Base-by-base conservation (phyloP, 306 rosid species). In the Medicago arabica region DNA sequence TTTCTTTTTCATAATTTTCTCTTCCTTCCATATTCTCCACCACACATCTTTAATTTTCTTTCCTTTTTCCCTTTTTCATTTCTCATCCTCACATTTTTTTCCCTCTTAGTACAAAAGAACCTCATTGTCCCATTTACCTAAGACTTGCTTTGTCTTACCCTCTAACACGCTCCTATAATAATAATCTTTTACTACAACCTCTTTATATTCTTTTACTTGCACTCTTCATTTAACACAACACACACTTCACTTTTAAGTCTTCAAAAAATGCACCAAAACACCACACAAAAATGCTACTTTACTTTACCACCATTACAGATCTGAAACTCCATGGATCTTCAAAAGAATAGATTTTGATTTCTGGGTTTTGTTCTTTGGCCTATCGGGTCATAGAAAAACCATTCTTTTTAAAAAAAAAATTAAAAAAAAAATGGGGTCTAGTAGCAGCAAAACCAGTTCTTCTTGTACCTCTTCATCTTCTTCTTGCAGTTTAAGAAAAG, bases 341-440 rank as follows among this genome's bases (percentile, higher is more conserved):
- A 49, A 77, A 83, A 69, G 5, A 66, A 13, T 62, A 13, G 70
- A 65, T 83, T 78, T 83, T 81, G 72, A 77, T 41, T 80, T 82
- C 75, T 81, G 85, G 82, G 83, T 75, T 41, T 70, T 76, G 12
- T 7, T 61, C 2, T 83, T 69, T 41, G 59, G 5, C 9, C 4
- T 39, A 71, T 75, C 28, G 57, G 77, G 82, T 61, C 9, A 58
- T 50, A 62, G 17, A 18, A 63, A 64, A 80, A 50, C 36, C 76
- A 34, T 74, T 71, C 69, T 1, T 65, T 75, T 18, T 38, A 6
- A 15, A 12, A 38, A 44, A 36, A 0, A 16, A 15, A 44, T 63
- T n/a, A n/a, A n/a, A 34, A 47, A 28, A 11, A 54, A 71, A 39
- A 96, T 96, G 99, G 99, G 99, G 77, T 89, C 99, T 68, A 70